These are phyloP conservation scores for Cordyceps cicadae DNA, from an alignment of 2,329 filamentous ascomycete genomes.

Conservation along the genomic window DNA sequence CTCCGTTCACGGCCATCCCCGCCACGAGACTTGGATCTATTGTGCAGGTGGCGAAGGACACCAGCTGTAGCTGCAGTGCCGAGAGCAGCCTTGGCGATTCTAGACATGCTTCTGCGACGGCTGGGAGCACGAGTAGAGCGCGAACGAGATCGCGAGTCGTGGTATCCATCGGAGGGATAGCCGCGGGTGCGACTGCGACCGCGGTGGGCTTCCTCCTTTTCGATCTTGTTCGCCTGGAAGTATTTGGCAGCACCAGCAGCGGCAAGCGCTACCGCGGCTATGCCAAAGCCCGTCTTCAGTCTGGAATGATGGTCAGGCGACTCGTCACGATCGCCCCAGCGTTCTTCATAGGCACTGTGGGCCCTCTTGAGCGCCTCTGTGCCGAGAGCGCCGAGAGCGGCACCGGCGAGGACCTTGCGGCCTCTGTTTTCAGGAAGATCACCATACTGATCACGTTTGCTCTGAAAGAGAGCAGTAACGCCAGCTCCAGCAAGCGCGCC, in stretches of 20 bases:
- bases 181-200: slow-evolving; percentile 46
- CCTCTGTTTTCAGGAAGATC: slow-evolving; percentile 44
- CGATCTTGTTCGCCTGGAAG: slow-evolving; percentile 50
- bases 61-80: slow-evolving; percentile 52
- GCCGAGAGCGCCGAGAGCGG: slow-evolving; percentile 54
- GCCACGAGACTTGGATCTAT: slow-evolving; percentile 37
- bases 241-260: slow-evolving; percentile 59
- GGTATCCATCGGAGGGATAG: slow-evolving; percentile 33
- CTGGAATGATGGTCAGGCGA: slow-evolving; percentile 37
- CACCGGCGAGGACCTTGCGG: slow-evolving; percentile 52
- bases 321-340: slow-evolving; percentile 32
- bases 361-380: slow-evolving; percentile 54
- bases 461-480: slow-evolving; percentile 49
- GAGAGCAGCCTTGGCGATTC: slow-evolving; percentile 47
- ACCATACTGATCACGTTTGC: slow-evolving; percentile 43
- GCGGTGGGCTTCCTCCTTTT: slow-evolving; percentile 49
- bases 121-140: slow-evolving; percentile 31
- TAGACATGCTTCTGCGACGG: slow-evolving; percentile 39
- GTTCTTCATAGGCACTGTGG: slow-evolving; percentile 52
- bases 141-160: slow-evolving; percentile 35
- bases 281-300: slow-evolving; percentile 53
- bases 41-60: slow-evolving; percentile 48
- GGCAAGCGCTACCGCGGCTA: slow-evolving; percentile 55
- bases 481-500: slow-evolving; percentile 58
- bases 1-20: slow-evolving; percentile 31